Evolutionary conservation across 192 early-diverging fungal species (phyloP).

Genomic region (Dissophora ornata): DNA sequence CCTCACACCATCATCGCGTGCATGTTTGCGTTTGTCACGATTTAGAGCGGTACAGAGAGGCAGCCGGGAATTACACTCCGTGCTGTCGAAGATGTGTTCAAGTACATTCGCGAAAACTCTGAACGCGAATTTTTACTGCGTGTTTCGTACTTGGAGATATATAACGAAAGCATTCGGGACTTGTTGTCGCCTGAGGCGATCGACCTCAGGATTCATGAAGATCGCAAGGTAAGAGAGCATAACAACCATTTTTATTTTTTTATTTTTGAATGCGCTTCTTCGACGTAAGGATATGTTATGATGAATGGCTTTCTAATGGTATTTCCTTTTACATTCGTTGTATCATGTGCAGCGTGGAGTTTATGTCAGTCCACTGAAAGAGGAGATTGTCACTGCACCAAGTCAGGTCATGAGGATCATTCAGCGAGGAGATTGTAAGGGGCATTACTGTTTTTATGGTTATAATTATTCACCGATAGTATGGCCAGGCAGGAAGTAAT

Average conservation of each 20-base stretch:
- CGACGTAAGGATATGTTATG: too few relatives aligned
- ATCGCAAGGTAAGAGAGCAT: slow-evolving; percentile 51
- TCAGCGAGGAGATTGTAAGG: slow-evolving; percentile 74
- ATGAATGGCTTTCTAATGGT: too few relatives aligned
- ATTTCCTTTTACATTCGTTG: too few relatives aligned
- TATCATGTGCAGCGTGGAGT: slow-evolving; percentile 71
- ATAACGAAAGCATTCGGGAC: slow-evolving; percentile 94
- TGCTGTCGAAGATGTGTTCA: slow-evolving; percentile 81
- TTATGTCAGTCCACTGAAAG: slow-evolving; percentile 77
- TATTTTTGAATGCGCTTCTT: too few relatives aligned
- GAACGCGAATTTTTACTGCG: slow-evolving; percentile 90
- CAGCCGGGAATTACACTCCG: slow-evolving; percentile 82
- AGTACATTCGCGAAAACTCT: slow-evolving; percentile 72
- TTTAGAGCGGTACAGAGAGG: slow-evolving; percentile 70
- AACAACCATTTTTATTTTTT: not conserved
- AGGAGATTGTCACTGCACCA: slow-evolving; percentile 78
- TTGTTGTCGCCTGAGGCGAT: slow-evolving; percentile 83
- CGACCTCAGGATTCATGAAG: slow-evolving; percentile 91
- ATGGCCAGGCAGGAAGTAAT: too few relatives aligned
- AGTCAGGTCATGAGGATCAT: slow-evolving; percentile 82
- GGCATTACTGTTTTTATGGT: not conserved
- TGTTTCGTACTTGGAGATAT: slow-evolving; percentile 98
- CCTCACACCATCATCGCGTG: too few relatives aligned
- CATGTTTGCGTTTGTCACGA: too few relatives aligned
- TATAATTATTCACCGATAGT: too few relatives aligned